Base-by-base conservation (phyloP, 139 green algal species). In the Mychonastes homosphaera region DNA sequence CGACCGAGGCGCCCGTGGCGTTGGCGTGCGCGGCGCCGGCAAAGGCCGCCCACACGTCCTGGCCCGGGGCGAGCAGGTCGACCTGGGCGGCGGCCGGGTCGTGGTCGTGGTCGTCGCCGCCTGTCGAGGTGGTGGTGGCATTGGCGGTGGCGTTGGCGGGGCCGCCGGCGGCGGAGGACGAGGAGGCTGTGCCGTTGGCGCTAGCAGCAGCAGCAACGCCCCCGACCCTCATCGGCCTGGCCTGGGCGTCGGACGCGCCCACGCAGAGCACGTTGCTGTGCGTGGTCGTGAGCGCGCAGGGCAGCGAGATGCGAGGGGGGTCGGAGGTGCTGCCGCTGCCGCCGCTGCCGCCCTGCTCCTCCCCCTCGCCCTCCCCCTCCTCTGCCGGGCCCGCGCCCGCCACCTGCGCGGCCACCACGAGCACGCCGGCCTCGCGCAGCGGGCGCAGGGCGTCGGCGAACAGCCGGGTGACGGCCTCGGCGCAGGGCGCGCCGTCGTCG, bases 231-330 rank as follows among this genome's bases (percentile, higher is more conserved):
- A n/a, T n/a, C n/a, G n/a, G n/a, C n/a, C n/a, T n/a, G n/a, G n/a
- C n/a, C n/a, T n/a, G n/a, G n/a, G 40, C 19, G 13, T 12, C 10
- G 26, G 47, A 19, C 16, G 47, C 6, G 2, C 23, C 35, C 21
- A 65, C 47, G 28, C 58, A 65, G n/a, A 65, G 18, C n/a, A 65
- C 36, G 26, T 51, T 58, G 27, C 9, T 28, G 26, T 52, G 24
- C 6, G 28, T 16, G 10, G 24, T 28, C 6, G 8, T 27, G 36
- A 52, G 53, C 30, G 29, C 53, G 36, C 58, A 65, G 4, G 58
- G 58, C 10, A 58, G 27, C 19, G 19, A 34, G 7, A 15, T 38
- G 27, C 19, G 38, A 8, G 36, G 38, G 10, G 34, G 18, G 19
- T 28, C 32, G 12, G 12, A n/a, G 10, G 33, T 35, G 15, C 34